These are phyloP conservation scores for Acer campestre DNA, from an alignment of 345 rosid genomes.

Conservation along the genomic window DNA sequence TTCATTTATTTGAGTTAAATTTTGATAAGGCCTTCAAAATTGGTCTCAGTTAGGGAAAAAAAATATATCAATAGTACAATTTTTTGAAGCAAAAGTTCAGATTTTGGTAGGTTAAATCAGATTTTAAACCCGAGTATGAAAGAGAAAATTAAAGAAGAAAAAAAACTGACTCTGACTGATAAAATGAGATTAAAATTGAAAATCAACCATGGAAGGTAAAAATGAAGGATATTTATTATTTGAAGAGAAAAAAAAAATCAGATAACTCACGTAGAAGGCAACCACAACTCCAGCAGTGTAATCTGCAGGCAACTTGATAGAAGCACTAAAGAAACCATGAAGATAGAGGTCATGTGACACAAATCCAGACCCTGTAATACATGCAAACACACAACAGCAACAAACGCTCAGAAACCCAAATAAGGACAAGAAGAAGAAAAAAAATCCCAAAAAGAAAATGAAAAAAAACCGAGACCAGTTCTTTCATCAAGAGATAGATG, in stretches of 20 bases:
- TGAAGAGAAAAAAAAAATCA: neutral
- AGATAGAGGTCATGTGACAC: constrained; percentile 89
- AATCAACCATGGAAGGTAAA: neutral
- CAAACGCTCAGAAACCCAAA: neutral
- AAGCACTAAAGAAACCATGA: constrained; percentile 94
- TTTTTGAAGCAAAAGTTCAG: neutral
- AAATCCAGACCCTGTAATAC: constrained; percentile 88
- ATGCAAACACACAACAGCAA: neutral
- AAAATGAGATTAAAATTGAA: neutral
- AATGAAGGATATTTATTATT: neutral
- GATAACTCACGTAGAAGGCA: constrained; percentile 87
- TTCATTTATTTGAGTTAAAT: neutral
- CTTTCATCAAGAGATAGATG: constrained; percentile 84
- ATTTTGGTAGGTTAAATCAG: neutral
- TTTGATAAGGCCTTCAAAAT: neutral
- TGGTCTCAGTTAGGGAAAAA: neutral
- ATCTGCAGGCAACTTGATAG: constrained; percentile 91
- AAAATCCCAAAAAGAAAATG: neutral
- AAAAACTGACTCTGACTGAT: neutral
- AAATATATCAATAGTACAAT: neutral
- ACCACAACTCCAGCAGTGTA: constrained; percentile 98
- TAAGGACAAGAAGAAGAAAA: neutral
- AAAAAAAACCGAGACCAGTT: constrained; percentile 52
- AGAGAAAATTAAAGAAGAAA: no score
- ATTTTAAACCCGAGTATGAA: neutral